Base-by-base conservation (phyloP, 2,329 filamentous ascomycete genomes). In the Colletotrichum liaoningense region DNA sequence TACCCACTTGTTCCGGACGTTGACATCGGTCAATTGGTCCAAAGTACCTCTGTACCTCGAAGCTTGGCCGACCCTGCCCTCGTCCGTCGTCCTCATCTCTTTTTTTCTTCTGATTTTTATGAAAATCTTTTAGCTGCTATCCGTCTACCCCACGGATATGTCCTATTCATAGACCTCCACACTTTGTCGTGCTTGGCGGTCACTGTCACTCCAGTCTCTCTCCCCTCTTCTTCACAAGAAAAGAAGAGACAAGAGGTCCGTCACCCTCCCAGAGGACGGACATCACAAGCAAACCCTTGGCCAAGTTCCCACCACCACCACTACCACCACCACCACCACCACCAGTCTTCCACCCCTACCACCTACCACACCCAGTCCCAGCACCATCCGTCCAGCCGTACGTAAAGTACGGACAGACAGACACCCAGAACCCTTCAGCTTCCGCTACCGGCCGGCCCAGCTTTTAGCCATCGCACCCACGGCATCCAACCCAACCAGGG, bases 401-500 rank as follows among this genome's bases (percentile, higher is more conserved):
- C 38, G 38, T 42, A 19, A 19, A 19, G 38, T 42, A 62, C 57
- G 22, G 49, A 63, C 46, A 11, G 60, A 11, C 60, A 30, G 60
- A 11, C 46, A 30, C 60, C 33, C 46, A 22, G 22, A 63, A 63
- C n/a, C 46, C 60, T 63, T 30, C 42, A 56, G 49, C 62, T 66
- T 67, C 71, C 71, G 71, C 62, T 59, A 71, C 67, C 71, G 67
- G 71, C 70, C 60, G 33, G 60, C 67, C 67, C 56, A 57, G 60
- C 35, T 63, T 68, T 72, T 59, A 35, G 54, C 57, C 42, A 54
- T 69, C 38, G 67, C 67, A 69, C 35, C 60, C 60, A 63, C 60
- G 60, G 28, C 42, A 54, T 54, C 65, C 59, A 49, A 57, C 58
- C 69, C 52, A 62, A 57, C 58, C 69, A 72, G 65, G 62, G 60